Base-by-base conservation (phyloP, 1,284 basidiomycete species). In the Marasmius oreades region DNA sequence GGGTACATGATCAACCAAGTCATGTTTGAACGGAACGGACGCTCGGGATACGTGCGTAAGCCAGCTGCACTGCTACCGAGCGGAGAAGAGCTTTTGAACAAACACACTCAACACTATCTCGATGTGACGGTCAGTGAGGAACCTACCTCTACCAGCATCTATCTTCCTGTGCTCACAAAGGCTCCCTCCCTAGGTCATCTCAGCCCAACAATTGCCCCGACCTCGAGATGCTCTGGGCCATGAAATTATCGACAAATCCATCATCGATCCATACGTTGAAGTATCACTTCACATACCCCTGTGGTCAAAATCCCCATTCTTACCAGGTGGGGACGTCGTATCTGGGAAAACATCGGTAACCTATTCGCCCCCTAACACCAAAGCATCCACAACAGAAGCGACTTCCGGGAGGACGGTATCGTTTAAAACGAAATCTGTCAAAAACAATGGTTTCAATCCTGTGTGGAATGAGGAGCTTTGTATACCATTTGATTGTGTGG, bases 1-100 rank as follows among this genome's bases (percentile, higher is more conserved):
- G 93, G 91, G 7, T 91, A 90, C 66, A 88, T 90, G 77, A 89
- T 97, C 68, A 98, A 98, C 66, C 86, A 92, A 64, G 92, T 95
- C 8, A 92, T 99, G 90, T 99, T 99, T 70, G 84, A 88, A 62
- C 80, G 90, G 6, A 95, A 95, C 63, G 91, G 89, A 3, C 81
- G 85, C 16, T 81, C 84, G 11, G 96, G 97, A 1, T 98, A 94
- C 67, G 88, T 98, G 5, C 81, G 98, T 45, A 98, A 98, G 69
- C 97, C 96, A 1, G 75, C 77, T 3, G 86, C 88, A 0, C 78
- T 99, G 18, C 81, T 93, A 12, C 72, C 75, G 34, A 80, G 83
- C 48, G 80, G 86, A 60, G 85, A 89, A 63, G 81, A 87, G 26
- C 70, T 82, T 2, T 70, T 89, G 1, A 65, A 73, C 33, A 77